phyloP scores from a whole-genome alignment of 495 filamentous ascomycete genomes.

The Lentithecium fluviatile region DNA sequence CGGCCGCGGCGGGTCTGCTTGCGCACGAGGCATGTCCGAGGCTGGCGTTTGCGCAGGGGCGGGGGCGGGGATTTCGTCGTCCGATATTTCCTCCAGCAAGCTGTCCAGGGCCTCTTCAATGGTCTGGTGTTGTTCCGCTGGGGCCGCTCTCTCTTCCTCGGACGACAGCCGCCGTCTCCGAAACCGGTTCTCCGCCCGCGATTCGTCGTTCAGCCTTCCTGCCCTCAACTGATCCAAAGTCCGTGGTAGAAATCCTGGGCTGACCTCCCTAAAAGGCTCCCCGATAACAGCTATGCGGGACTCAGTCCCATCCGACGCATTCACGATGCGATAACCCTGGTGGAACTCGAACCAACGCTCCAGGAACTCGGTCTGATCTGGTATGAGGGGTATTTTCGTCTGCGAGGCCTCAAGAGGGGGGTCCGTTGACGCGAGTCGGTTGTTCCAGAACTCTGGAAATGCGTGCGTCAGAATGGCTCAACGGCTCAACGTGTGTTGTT shows the following conservation, averaged over 20 bases:
- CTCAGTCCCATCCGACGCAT: constrained; percentile 41
- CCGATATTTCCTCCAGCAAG: constrained; percentile 39
- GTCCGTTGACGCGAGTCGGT: constrained; percentile 39
- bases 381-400: constrained; percentile 44
- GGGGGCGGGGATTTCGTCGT: constrained; percentile 7
- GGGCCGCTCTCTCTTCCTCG: constrained; percentile 10
- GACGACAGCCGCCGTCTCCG: background rate
- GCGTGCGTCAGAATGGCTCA: constrained; percentile 16
- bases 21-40: background rate
- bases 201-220: constrained; percentile 23
- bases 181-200: constrained; percentile 21
- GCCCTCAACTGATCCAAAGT: constrained; percentile 43
- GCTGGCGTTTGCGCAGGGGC: background rate
- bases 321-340: constrained; percentile 44
- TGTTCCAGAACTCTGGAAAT: constrained; percentile 47
- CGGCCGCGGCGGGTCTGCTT: constrained; percentile 2
- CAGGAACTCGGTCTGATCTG: constrained; percentile 47
- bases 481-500: background rate
- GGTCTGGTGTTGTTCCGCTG: constrained; percentile 18
- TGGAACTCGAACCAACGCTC: constrained; percentile 48
- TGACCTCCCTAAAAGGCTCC: constrained; percentile 45
- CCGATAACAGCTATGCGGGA: constrained; percentile 44
- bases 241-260: constrained; percentile 44
- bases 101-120: constrained; percentile 42
- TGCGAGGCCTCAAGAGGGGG: constrained; percentile 34